These are phyloP conservation scores for Plectranthus barbatus DNA, from an alignment of 257 asterid genomes.

Conservation along the genomic window DNA sequence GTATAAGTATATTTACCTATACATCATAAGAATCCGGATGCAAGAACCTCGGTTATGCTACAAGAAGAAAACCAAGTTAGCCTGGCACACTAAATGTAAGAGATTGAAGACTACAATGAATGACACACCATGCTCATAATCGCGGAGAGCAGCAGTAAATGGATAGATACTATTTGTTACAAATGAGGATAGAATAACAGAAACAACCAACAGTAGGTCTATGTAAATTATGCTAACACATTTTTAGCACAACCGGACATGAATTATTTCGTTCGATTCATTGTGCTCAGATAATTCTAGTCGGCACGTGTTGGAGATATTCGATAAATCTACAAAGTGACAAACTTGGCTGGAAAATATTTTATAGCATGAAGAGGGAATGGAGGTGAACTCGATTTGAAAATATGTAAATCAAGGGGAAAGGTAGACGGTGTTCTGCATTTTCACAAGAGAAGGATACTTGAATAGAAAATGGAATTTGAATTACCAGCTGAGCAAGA, in stretches of 20 bases:
- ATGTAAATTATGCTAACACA: no score
- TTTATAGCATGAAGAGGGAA: neutral
- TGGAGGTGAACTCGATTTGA: neutral
- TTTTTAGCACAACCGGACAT: no score
- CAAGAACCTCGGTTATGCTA: slow-evolving; percentile 67
- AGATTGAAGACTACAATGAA: slow-evolving; percentile 2
- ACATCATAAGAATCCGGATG: slow-evolving; percentile 70
- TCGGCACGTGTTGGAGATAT: no score
- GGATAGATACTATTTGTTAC: neutral
- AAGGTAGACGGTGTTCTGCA: neutral
- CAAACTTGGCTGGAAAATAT: no score
- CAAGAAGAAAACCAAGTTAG: slow-evolving; percentile 30
- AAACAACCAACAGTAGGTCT: no score
- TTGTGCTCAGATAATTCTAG: no score
- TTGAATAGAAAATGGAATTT: neutral
- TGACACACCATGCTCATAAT: neutral
- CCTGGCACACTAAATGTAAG: neutral
- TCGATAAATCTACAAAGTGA: no score
- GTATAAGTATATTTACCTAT: no score
- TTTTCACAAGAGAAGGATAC: neutral
- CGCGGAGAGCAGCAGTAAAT: neutral
- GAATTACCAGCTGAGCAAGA: slow-evolving; percentile 67
- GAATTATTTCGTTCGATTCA: no score
- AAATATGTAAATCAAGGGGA: neutral
- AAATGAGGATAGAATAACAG: neutral